These are phyloP conservation scores for Phytophthora lateralis DNA, from an alignment of 352 stramenopile species.

Conservation along the genomic window DNA sequence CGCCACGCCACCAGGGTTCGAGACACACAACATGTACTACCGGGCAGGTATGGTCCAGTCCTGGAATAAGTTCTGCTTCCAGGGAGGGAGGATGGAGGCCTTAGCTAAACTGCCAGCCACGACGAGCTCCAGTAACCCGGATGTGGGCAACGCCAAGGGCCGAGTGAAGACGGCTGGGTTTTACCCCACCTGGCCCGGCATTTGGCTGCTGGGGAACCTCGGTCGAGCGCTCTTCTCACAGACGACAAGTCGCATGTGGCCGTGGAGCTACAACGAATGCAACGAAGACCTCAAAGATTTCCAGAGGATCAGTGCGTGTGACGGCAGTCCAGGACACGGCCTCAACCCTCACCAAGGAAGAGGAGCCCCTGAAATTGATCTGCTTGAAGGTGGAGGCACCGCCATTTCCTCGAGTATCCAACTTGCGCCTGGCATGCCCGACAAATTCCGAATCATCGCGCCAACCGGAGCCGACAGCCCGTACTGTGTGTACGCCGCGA, in stretches of 20 bases:
- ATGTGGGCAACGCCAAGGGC: constrained; percentile 46
- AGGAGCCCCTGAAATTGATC: constrained; percentile 95
- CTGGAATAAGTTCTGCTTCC: constrained; percentile 96
- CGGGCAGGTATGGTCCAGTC: constrained; percentile 88
- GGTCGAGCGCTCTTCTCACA: constrained; percentile 92
- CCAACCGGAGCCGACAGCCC: constrained; percentile 26
- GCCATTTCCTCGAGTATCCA: constrained; percentile 91
- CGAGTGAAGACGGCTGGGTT: constrained; percentile 46
- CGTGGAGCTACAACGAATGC: constrained; percentile 93
- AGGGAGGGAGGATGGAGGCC: constrained; percentile 91
- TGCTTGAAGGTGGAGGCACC: constrained; percentile 86
- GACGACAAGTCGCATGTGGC: constrained; percentile 94
- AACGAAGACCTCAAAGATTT: constrained; percentile 41
- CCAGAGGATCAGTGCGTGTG: constrained; percentile 85
- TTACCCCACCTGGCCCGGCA: constrained; percentile 92
- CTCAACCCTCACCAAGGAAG: constrained; percentile 85
- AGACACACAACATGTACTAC: constrained; percentile 47
- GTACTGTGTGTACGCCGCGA: constrained; percentile 49
- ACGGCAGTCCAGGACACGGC: constrained; percentile 88
- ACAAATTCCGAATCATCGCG: constrained; percentile 55
- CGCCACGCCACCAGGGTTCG: constrained; percentile 39
- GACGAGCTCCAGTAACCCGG: constrained; percentile 55
- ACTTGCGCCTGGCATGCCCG: constrained; percentile 71
- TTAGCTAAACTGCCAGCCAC: constrained; percentile 87
- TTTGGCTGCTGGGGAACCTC: constrained; percentile 97